Base-by-base conservation (phyloP, 1,284 basidiomycete species). In the Stereum hirsutum region DNA sequence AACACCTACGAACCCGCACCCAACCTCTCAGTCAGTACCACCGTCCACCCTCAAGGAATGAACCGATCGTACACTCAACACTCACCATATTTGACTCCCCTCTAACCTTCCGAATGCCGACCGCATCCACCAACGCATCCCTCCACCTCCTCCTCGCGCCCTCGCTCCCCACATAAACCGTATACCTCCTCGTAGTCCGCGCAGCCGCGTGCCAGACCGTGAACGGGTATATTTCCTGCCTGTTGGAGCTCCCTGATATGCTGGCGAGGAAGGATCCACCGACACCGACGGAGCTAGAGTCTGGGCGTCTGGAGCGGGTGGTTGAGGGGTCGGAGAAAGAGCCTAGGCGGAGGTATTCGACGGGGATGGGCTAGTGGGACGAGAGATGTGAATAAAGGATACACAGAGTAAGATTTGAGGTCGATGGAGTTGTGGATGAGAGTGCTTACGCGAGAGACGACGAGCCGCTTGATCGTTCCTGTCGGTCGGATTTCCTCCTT, bases 71-170 rank as follows among this genome's bases (percentile, higher is more conserved):
- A 7, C 11, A 19, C 66, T 6, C 53, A 85, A 17, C 34, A 55
- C 66, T 6, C 53, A 85, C 85, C 78, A 78, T 78, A 52, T 86
- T 89, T 15, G 68, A 71, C 43, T 88, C 86, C 48, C 77, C 75
- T 41, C 74, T 61, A 8, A 68, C 77, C 49, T 71, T 69, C 49
- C 82, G 66, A 5, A 89, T 62, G 2, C 64, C 75, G 25, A 83
- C 65, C 3, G 83, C 71, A 49, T 86, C 71, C 5, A 70, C 59
- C 20, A 89, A 64, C 6, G 66, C 66, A n/a, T 65, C 64, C 14
- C 72, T 48, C 87, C 86, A 89, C 51, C 72, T 75, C 51, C 67
- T 66, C 43, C 86, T 64, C 44, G 68, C 50, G 2, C 60, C 54
- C 39, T 84, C 79, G n/a, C 68, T 76, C 14, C 63, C 50, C 0